A percentile compares a stretch with the other conserved stretches of the same genome.
phyloP scores from a whole-genome alignment of 441 rosid species.

The Adansonia madagascariensis region DNA sequence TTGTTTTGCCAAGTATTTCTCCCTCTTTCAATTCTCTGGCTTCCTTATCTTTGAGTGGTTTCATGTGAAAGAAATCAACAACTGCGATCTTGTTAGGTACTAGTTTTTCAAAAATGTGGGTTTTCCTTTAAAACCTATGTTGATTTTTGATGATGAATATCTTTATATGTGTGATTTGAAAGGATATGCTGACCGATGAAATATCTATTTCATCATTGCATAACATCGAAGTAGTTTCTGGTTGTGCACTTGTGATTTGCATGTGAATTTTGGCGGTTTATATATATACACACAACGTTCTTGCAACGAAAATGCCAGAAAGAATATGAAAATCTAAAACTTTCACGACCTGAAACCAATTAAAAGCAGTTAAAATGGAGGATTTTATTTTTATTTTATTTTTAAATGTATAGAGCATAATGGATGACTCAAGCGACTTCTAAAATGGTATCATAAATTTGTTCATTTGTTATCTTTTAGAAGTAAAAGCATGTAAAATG shows the following conservation, averaged over 20 bases:
- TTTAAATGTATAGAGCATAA: not conserved
- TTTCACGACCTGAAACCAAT: not conserved
- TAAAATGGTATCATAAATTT: not conserved
- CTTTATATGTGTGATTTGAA: not conserved
- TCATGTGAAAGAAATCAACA: not conserved
- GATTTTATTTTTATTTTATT: not conserved
- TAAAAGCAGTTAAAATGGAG: not conserved
- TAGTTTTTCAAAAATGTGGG: not conserved
- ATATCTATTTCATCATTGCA: not conserved
- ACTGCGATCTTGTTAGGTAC: not conserved
- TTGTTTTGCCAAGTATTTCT: not conserved
- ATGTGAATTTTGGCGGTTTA: not conserved
- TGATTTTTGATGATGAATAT: not conserved
- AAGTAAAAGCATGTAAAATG: conserved; percentile 1
- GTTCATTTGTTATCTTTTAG: not conserved
- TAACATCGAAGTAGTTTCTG: not conserved
- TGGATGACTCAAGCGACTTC: not conserved
- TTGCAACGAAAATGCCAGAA: conserved; percentile 12
- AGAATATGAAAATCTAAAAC: not conserved
- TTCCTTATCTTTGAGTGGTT: not conserved
- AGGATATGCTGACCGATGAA: not conserved
- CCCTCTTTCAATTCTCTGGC: not conserved
- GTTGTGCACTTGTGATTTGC: not conserved
- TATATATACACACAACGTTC: not conserved
- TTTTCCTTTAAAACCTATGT: not conserved